A percentile compares a stretch with the other conserved stretches of the same genome.
Evolutionary conservation across 257 asterid species (phyloP).

Genomic region (Solanum phureja): DNA sequence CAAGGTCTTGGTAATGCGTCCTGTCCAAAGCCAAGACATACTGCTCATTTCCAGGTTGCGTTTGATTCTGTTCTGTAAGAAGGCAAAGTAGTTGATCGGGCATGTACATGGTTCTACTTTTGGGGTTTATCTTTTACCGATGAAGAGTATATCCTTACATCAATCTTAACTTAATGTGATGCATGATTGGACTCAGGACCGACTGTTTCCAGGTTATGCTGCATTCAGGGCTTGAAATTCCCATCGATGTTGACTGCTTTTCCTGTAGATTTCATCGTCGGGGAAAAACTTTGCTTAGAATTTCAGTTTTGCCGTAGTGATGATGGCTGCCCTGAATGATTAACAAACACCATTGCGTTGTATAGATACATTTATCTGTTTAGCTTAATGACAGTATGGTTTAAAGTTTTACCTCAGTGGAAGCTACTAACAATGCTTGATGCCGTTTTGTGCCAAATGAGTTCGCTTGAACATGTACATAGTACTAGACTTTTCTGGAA

Average conservation of each 20-base stretch:
- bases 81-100: neutral
- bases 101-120: conserved; percentile 13
- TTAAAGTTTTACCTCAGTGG: neutral
- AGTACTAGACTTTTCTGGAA: neutral
- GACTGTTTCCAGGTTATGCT: neutral
- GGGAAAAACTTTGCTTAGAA: neutral
- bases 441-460: neutral
- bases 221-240: neutral
- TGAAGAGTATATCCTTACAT: neutral
- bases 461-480: neutral
- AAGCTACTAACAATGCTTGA: neutral
- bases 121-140: neutral
- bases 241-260: neutral
- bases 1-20: conserved; percentile 56
- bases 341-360: conserved; percentile 29
- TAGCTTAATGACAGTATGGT: conserved; percentile 1
- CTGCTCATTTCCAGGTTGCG: conserved; percentile 41
- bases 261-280: conserved; percentile 2
- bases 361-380: conserved; percentile 30
- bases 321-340: conserved; percentile 21
- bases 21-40: conserved; percentile 42
- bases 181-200: conserved; percentile 9
- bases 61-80: conserved; percentile 35
- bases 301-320: conserved; percentile 23
- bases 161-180: conserved; percentile 24